Conservation (phyloP, 2,329 filamentous ascomycete genomes). For the Mollisiaceae sp. region DNA sequence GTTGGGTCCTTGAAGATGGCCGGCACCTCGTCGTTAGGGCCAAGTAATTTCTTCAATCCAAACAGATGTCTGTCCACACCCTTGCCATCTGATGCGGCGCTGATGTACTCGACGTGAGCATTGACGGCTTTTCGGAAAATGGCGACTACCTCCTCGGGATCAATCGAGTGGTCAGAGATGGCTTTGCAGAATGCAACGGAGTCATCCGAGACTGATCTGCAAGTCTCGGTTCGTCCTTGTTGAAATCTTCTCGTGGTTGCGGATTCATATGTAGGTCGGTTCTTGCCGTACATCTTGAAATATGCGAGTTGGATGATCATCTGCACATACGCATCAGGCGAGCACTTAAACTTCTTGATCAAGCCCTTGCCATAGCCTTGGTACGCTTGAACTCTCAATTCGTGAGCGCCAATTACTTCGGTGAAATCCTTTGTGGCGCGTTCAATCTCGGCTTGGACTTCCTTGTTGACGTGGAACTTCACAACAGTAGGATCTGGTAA, state of each 20-base stretch:
- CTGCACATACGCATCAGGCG: constrained; percentile 95
- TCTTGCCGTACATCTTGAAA: constrained; percentile 98
- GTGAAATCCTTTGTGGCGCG: constrained; percentile 80
- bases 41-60: constrained; percentile 88
- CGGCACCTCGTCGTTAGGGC: constrained; percentile 80
- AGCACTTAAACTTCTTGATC: constrained; percentile 99
- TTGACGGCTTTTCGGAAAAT: constrained; percentile 83
- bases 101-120: constrained; percentile 88
- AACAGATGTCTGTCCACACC: constrained; percentile 98
- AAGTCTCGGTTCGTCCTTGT: constrained; percentile 94
- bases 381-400: constrained; percentile 92
- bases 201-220: constrained; percentile 88
- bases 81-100: constrained; percentile 85
- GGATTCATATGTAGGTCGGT: constrained; percentile 96
- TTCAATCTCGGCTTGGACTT: constrained; percentile 78
- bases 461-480: constrained; percentile 77
- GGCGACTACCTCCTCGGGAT: constrained; percentile 69
- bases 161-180: constrained; percentile 72
- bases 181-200: constrained; percentile 88
- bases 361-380: constrained; percentile 97
- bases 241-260: constrained; percentile 95
- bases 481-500: constrained; percentile 81
- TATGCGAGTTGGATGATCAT: constrained; percentile 99
- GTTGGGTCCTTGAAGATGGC: constrained; percentile 87
- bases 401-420: constrained; percentile 81